Conservation (phyloP, 257 asterid species). For the Thymus quinquecostatus region DNA sequence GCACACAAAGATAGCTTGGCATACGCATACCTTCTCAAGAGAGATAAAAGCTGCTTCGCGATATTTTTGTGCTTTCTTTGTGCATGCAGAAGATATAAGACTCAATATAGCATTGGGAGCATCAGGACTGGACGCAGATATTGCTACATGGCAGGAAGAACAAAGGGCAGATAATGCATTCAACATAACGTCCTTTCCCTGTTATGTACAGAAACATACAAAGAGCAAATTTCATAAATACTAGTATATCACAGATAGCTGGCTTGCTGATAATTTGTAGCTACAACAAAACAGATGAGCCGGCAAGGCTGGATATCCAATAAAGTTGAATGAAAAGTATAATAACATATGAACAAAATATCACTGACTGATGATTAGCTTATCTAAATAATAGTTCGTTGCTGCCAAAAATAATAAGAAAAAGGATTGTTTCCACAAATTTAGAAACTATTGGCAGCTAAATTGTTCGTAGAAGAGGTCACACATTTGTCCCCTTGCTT, state of each 20-base stretch:
- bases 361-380: slow-evolving; percentile 1
- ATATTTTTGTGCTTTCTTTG: slow-evolving; percentile 71
- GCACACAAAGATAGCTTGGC: slow-evolving; percentile 7
- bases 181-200: slow-evolving; percentile 93
- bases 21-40: slow-evolving; percentile 76
- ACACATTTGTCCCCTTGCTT: background rate
- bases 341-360: slow-evolving; percentile 16
- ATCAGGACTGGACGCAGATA: slow-evolving; percentile 66
- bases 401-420: background rate
- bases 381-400: slow-evolving; percentile 15
- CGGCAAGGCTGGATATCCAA: slow-evolving; percentile 22
- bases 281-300: slow-evolving; percentile 4
- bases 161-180: slow-evolving; percentile 85
- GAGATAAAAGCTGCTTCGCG: slow-evolving; percentile 93
- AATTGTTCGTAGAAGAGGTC: slow-evolving; percentile 10
- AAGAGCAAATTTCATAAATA: slow-evolving; percentile 7
- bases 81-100: slow-evolving; percentile 76
- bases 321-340: slow-evolving; percentile 20
- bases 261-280: slow-evolving; percentile 17
- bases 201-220: slow-evolving; percentile 36
- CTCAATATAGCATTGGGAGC: slow-evolving; percentile 72
- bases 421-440: background rate
- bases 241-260: background rate
- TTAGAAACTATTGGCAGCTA: slow-evolving; percentile 14
- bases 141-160: slow-evolving; percentile 69